Conservation (phyloP, 2,329 filamentous ascomycete species). For the Lachnum nothofagi region DNA sequence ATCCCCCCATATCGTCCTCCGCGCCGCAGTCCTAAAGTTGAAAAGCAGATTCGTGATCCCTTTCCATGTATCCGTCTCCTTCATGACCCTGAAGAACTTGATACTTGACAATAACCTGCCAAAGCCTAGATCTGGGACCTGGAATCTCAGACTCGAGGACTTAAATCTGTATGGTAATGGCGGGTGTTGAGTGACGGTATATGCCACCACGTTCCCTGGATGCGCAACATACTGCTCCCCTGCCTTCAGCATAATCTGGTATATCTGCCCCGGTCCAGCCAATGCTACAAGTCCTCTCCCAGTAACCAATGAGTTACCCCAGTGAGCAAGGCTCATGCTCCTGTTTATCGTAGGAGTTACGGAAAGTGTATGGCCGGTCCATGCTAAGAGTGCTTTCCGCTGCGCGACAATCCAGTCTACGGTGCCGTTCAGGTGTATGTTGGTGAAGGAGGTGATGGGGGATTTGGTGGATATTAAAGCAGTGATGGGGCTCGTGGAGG, state of each 20-base stretch:
- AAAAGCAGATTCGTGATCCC: conserved; percentile 60
- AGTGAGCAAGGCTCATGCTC: conserved; percentile 73
- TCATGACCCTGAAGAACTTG: conserved; percentile 68
- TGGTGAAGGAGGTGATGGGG: conserved; percentile 76
- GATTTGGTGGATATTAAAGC: conserved; percentile 86
- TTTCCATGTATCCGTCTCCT: conserved; percentile 68
- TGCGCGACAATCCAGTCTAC: conserved; percentile 94
- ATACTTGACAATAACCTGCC: conserved; percentile 61
- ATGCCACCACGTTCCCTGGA: conserved; percentile 86
- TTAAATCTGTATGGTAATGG: conserved; percentile 85
- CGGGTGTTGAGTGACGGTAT: conserved; percentile 67
- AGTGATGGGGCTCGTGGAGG: conserved; percentile 80
- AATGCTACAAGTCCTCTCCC: conserved; percentile 83
- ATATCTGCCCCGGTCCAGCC: conserved; percentile 81
- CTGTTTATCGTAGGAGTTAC: conserved; percentile 71
- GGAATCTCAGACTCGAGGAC: conserved; percentile 67
- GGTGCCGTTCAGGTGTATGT: conserved; percentile 85
- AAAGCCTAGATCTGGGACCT: conserved; percentile 66
- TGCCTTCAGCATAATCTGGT: conserved; percentile 72
- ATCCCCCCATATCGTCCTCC: conserved; percentile 89
- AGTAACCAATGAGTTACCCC: conserved; percentile 85
- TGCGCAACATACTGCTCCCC: conserved; percentile 90
- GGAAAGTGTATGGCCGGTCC: conserved; percentile 83
- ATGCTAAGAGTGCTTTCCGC: conserved; percentile 82
- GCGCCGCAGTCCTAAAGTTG: conserved; percentile 66